These are phyloP conservation scores for Coemansia sp. DNA, from an alignment of 192 early-diverging fungal genomes.

Conservation along the genomic window DNA sequence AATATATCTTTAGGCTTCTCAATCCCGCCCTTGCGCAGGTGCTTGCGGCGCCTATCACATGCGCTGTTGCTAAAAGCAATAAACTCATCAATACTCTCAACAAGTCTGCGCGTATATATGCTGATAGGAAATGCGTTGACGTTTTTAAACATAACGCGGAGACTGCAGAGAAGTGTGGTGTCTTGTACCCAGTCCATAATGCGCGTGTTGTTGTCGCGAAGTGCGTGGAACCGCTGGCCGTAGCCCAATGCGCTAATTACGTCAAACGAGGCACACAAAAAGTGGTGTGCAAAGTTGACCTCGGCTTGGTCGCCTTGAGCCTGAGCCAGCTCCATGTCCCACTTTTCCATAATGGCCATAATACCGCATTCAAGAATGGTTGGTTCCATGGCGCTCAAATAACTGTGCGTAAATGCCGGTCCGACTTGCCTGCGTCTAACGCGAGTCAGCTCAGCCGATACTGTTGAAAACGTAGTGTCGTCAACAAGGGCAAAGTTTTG, in stretches of 20 bases:
- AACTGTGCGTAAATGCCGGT: constrained; percentile 28
- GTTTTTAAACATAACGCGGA: constrained; percentile 3
- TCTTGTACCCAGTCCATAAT: constrained; percentile 27
- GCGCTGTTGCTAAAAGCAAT: constrained; percentile 16
- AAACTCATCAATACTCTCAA: constrained; percentile 27
- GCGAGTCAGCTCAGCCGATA: constrained; percentile 22
- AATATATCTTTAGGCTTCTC: constrained; percentile 47
- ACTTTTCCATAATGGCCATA: constrained; percentile 23
- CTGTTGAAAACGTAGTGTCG: constrained; percentile 27
- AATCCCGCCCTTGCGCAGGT: constrained; percentile 3
- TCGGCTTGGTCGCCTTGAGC: neutral
- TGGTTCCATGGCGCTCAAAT: constrained; percentile 33
- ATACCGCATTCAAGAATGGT: constrained; percentile 33
- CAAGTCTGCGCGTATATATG: constrained; percentile 5
- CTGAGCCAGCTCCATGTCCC: constrained; percentile 12
- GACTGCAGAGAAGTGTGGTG: constrained; percentile 12
- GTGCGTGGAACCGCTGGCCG: constrained; percentile 36
- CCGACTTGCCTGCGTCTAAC: constrained; percentile 24
- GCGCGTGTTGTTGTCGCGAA: constrained; percentile 19
- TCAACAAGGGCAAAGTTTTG: constrained; percentile 13
- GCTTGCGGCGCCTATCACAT: constrained; percentile 5
- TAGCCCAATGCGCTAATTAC: constrained; percentile 35
- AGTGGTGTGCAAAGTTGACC: constrained; percentile 26
- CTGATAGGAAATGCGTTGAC: constrained; percentile 14
- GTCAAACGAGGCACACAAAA: constrained; percentile 31